These are phyloP conservation scores for thale cress (Arabidopsis thaliana) DNA, from an alignment of 345 rosid species.

Conservation along the genomic window TAIR10.1 NC_003074.8:15213501-15214000, in stretches of 20 bases:
- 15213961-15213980: slow-evolving; percentile 89
- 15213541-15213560: slow-evolving; percentile 12
- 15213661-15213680: slow-evolving; percentile 11
- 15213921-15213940: slow-evolving; percentile 71
- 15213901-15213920: slow-evolving; percentile 74
- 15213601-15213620: slow-evolving; percentile 77
- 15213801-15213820: slow-evolving; percentile 18
- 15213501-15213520: slow-evolving; percentile 2
- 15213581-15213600: slow-evolving; percentile 88
- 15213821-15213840: slow-evolving; percentile 22
- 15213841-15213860: slow-evolving; percentile 76
- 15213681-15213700: background rate
- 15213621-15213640: slow-evolving; percentile 87
- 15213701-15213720: background rate
- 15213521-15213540: slow-evolving; percentile 2
- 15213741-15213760: background rate
- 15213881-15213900: slow-evolving; percentile 70
- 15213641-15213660: slow-evolving; percentile 20
- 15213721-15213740: background rate
- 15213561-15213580: slow-evolving; percentile 42
- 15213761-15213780: background rate
- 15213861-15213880: slow-evolving; percentile 73
- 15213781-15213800: background rate
- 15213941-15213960: slow-evolving; percentile 60
- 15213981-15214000: slow-evolving; percentile 63